A percentile compares a stretch with the other conserved stretches of the same genome.
These are phyloP conservation scores for Malus hybrid DNA, from an alignment of 331 rosid species.

Conservation along the genomic window DNA sequence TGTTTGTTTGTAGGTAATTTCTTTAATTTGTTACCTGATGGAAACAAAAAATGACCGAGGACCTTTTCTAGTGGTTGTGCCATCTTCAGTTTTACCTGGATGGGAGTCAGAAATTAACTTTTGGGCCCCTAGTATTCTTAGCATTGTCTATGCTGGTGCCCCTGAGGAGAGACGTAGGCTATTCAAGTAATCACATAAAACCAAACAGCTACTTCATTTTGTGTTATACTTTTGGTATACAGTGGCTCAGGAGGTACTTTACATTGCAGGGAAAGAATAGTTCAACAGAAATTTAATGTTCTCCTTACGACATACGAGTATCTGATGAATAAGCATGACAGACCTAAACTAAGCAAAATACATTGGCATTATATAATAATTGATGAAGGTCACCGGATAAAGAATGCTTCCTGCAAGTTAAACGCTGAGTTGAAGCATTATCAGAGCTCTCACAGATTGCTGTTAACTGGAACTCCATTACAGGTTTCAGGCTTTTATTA, in stretches of 20 bases:
- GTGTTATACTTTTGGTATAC: not conserved
- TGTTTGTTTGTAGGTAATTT: constrained; percentile 60
- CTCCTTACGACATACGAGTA: constrained; percentile 96
- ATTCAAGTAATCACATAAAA: constrained; percentile 64
- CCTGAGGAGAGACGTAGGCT: constrained; percentile 94
- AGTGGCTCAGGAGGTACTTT: constrained; percentile 20
- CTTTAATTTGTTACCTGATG: constrained; percentile 96
- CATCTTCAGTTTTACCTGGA: constrained; percentile 97
- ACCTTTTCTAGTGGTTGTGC: constrained; percentile 97
- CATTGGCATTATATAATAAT: constrained; percentile 96
- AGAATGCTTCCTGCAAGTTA: constrained; percentile 99
- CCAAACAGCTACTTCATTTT: not conserved
- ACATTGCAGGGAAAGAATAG: constrained; percentile 78
- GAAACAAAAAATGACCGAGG: constrained; percentile 96
- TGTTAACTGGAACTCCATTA: constrained; percentile 96
- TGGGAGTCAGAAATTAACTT: constrained; percentile 92
- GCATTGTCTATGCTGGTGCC: constrained; percentile 85
- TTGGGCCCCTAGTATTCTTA: constrained; percentile 82
- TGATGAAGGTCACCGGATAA: constrained; percentile 99
- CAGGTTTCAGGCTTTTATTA: constrained; percentile 51
- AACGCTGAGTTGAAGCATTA: constrained; percentile 91
- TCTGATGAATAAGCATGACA: constrained; percentile 99
- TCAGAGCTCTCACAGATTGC: constrained; percentile 93
- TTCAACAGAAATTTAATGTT: constrained; percentile 91
- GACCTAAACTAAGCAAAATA: constrained; percentile 92